These are phyloP conservation scores for Penicillium decumbens DNA, from an alignment of 2,329 filamentous ascomycete genomes.

Conservation along the genomic window DNA sequence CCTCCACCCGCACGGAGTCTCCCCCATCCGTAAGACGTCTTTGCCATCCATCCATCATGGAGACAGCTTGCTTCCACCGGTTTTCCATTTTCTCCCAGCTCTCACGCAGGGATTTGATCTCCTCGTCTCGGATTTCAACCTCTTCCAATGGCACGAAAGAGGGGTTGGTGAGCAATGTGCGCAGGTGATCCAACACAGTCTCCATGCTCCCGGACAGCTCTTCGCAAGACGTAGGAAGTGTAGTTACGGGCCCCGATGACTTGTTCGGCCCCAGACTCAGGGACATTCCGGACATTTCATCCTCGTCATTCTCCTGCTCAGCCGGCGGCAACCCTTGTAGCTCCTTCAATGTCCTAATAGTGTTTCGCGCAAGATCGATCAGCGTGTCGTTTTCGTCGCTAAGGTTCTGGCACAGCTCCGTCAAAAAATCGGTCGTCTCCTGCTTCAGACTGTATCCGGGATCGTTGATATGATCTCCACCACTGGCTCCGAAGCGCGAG, in stretches of 20 bases:
- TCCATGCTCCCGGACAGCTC: conserved; percentile 69
- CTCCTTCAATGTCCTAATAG: conserved; percentile 63
- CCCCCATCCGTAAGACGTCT: conserved; percentile 60
- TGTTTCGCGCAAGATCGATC: conserved; percentile 65
- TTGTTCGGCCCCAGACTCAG: conserved; percentile 22
- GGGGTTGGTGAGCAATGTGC: conserved; percentile 82
- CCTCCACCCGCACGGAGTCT: conserved; percentile 41
- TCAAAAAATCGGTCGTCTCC: conserved; percentile 89
- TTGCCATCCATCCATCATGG: conserved; percentile 89
- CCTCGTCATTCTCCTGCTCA: conserved; percentile 28
- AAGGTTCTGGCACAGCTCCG: conserved; percentile 72
- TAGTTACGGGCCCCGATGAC: conserved; percentile 31
- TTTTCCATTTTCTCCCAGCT: conserved; percentile 93
- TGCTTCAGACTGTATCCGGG: conserved; percentile 66
- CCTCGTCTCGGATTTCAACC: conserved; percentile 84
- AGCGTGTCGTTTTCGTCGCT: conserved; percentile 90
- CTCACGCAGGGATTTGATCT: conserved; percentile 74
- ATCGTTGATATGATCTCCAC: conserved; percentile 47
- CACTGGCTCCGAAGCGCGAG: conserved; percentile 27
- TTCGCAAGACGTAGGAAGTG: conserved; percentile 60
- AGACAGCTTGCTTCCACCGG: conserved; percentile 82
- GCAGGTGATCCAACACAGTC: conserved; percentile 71
- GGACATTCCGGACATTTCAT: conserved; percentile 30
- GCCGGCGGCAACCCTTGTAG: conserved; percentile 49
- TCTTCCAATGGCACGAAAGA: conserved; percentile 95